A percentile compares a stretch with the other conserved stretches of the same genome.
phyloP scores from a whole-genome alignment of 2,329 filamentous ascomycete genomes.

The Aspergillus quadrilineatus region DNA sequence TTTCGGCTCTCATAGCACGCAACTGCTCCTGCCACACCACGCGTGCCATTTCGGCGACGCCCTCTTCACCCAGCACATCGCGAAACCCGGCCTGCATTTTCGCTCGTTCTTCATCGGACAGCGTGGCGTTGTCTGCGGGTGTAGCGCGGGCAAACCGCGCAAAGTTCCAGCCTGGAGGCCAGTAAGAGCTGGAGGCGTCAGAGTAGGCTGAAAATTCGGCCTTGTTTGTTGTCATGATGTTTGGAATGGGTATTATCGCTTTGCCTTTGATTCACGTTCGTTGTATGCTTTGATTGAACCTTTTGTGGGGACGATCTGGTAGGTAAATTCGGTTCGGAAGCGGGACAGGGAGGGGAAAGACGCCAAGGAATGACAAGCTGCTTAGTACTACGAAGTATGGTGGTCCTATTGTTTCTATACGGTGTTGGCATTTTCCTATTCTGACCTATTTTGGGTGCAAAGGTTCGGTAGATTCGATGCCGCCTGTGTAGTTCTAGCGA shows the following conservation, averaged over 20 bases:
- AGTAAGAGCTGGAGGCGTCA: not conserved
- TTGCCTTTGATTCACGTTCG: not conserved
- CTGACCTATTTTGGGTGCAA: no score
- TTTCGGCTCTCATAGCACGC: not conserved
- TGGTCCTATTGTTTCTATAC: no score
- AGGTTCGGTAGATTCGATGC: no score
- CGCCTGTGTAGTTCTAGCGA: no score
- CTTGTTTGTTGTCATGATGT: not conserved
- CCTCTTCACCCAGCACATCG: not conserved
- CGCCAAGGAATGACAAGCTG: no score
- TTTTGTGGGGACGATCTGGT: no score
- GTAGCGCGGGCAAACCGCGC: not conserved
- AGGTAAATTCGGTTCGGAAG: no score
- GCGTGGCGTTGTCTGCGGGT: not conserved
- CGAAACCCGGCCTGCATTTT: not conserved
- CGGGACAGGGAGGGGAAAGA: no score
- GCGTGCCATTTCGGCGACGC: not conserved
- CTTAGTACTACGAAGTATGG: no score
- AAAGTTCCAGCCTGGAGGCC: not conserved
- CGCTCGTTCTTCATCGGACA: not conserved
- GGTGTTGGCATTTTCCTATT: no score
- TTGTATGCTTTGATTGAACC: no score
- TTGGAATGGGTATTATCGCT: not conserved
- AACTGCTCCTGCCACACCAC: not conserved
- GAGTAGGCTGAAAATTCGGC: not conserved